Evolutionary conservation across 1,139 yeast genomes (phyloP).

Genomic region (Zygoascus meyerae): DNA sequence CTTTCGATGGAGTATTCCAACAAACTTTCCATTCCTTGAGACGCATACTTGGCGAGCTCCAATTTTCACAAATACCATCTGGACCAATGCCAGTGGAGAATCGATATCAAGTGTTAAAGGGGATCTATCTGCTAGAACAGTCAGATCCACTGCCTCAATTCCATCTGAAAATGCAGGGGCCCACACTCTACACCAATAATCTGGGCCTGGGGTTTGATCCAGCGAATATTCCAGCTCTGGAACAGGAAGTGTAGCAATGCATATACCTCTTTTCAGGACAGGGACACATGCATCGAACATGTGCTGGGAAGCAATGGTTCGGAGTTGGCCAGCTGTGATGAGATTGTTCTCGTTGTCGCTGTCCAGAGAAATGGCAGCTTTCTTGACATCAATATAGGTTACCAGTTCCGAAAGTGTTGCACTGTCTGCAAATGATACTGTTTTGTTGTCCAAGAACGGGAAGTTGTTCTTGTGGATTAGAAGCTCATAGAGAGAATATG

Average conservation of each 20-base stretch:
- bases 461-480: constrained; percentile 47
- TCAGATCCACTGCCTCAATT: constrained; percentile 35
- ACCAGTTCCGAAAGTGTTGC: constrained; percentile 37
- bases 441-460: constrained; percentile 47
- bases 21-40: constrained; percentile 45
- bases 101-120: constrained; percentile 49
- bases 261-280: constrained; percentile 31
- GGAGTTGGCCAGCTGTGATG: constrained; percentile 36
- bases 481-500: constrained; percentile 48
- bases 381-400: constrained; percentile 1
- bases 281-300: constrained; percentile 52
- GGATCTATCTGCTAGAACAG: constrained; percentile 42
- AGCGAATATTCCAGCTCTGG: constrained; percentile 50
- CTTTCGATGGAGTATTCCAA: constrained; percentile 53
- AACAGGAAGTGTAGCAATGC: constrained; percentile 49
- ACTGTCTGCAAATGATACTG: constrained; percentile 32
- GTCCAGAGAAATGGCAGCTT: constrained; percentile 6
- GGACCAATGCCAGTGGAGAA: constrained; percentile 50
- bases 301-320: constrained; percentile 40
- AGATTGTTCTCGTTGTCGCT: constrained; percentile 25
- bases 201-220: constrained; percentile 29
- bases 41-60: constrained; percentile 52
- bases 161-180: constrained; percentile 4
- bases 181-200: constrained; percentile 8
- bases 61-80: constrained; percentile 49